phyloP scores from a whole-genome alignment of 202 grass and related monocot species.

The Dendrocalamus latiflorus region DNA sequence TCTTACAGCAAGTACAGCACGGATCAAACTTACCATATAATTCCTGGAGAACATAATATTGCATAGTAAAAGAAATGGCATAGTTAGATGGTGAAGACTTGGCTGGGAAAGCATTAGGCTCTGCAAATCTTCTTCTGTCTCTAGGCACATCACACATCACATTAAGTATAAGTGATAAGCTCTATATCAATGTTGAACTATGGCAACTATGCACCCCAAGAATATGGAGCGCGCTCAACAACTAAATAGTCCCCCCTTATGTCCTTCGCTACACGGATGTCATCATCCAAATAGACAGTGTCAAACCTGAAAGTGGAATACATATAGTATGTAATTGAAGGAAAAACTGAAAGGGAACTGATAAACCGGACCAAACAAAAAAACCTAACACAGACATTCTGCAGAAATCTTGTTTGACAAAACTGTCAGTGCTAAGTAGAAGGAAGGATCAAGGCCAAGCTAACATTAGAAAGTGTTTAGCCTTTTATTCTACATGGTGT shows the following conservation, averaged over 20 bases:
- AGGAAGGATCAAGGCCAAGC: neutral
- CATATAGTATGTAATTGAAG: conserved; percentile 14
- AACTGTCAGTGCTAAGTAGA: neutral
- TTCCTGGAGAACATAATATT: conserved; percentile 2
- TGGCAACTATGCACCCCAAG: conserved; percentile 51
- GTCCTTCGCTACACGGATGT: conserved; percentile 88
- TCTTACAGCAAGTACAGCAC: neutral
- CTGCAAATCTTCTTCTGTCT: neutral
- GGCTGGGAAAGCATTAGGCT: conserved; percentile 11
- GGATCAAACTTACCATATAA: conserved; percentile 15
- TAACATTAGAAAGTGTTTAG: conserved; percentile 5
- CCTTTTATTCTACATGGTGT: neutral
- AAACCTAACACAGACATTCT: neutral
- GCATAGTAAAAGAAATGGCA: neutral
- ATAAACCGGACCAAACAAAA: neutral
- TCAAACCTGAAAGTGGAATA: conserved; percentile 72
- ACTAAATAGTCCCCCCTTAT: conserved; percentile 93
- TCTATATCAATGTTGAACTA: neutral
- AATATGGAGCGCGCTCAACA: conserved; percentile 87
- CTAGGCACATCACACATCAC: neutral
- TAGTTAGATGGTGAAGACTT: conserved; percentile 13
- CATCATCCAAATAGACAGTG: conserved; percentile 88
- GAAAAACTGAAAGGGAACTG: neutral
- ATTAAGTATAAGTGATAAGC: neutral
- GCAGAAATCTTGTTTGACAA: neutral